Conservation (phyloP, 2,329 filamentous ascomycete genomes). For the Teratosphaeria nubilosa region DNA sequence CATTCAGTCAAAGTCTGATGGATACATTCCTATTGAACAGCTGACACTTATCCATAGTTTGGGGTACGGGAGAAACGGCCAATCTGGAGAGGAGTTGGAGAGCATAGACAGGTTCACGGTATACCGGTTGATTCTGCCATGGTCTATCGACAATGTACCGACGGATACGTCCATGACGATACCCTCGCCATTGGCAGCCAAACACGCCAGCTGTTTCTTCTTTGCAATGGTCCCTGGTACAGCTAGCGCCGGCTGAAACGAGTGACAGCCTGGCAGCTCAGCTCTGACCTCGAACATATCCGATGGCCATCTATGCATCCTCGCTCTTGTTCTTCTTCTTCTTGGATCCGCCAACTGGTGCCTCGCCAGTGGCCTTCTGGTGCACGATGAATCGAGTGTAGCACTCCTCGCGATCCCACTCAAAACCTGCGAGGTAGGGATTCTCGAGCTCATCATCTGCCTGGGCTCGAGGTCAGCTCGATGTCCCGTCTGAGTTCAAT, state of each 20-base stretch:
- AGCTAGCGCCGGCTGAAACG: slow-evolving; percentile 1
- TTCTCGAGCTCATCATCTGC: slow-evolving; percentile 82
- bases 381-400: slow-evolving; percentile 83
- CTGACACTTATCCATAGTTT: background rate
- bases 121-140: background rate
- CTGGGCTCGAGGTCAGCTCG: slow-evolving; percentile 36
- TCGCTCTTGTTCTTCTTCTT: slow-evolving; percentile 46
- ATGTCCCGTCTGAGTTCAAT: background rate
- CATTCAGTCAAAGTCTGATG: background rate
- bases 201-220: background rate
- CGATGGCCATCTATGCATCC: slow-evolving; percentile 9
- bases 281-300: background rate
- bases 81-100: no score
- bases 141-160: background rate
- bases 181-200: background rate
- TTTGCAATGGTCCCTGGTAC: background rate
- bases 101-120: background rate
- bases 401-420: slow-evolving; percentile 90
- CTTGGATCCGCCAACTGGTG: slow-evolving; percentile 41
- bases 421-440: slow-evolving; percentile 85
- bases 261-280: slow-evolving; percentile 3
- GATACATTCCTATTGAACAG: background rate
- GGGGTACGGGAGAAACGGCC: background rate
- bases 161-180: background rate
- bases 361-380: slow-evolving; percentile 60